Base-by-base conservation (phyloP, 495 filamentous ascomycete genomes). In the Penicillium ucsense region DNA sequence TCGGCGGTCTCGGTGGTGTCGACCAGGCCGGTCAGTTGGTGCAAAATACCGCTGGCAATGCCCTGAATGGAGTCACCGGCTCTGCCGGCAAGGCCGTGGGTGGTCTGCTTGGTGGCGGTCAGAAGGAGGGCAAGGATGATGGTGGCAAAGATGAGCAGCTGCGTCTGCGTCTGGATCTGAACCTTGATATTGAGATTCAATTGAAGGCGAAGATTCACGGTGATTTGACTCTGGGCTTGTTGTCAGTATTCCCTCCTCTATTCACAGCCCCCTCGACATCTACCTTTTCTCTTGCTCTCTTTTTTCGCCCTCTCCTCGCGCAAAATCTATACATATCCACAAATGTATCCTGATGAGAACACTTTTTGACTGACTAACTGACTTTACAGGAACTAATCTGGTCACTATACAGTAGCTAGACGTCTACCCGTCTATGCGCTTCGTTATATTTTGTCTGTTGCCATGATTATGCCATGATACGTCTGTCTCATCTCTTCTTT, bases 141-240 rank as follows among this genome's bases (percentile, higher is more conserved):
- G 68, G 64, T 7, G 76, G 74, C 28, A 77, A 73, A 41, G 81
- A 82, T 55, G 83, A 91, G 63, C 83, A 89, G 63, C 65, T 95
- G 50, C 74, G 79, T 54, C 55, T 95, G 68, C 65, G 89, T 44
- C 63, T 95, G 46, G 88, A 94, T 61, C 61, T 94, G 43, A 94
- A 94, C 66, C 67, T 95, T 41, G 89, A 95, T 61, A 79, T 94
- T 53, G 85, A 94, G 73, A 82, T 94, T 32, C 82, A 89, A 61
- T 71, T 95, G 2, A 94, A 94, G 78, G 89, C 89, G 12, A 86
- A 87, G 70, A 92, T 95, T 61, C 85, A 91, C 57, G 88, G 89
- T 65, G 89, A 94, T 73, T 70, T 94, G 57, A 92, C 87, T 35
- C 61, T 95, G 44, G 83, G 84, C 43, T 73, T 95, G 54, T 77